Evolutionary conservation across 345 rosid species (phyloP).

Genomic region (Reutealis trisperma): DNA sequence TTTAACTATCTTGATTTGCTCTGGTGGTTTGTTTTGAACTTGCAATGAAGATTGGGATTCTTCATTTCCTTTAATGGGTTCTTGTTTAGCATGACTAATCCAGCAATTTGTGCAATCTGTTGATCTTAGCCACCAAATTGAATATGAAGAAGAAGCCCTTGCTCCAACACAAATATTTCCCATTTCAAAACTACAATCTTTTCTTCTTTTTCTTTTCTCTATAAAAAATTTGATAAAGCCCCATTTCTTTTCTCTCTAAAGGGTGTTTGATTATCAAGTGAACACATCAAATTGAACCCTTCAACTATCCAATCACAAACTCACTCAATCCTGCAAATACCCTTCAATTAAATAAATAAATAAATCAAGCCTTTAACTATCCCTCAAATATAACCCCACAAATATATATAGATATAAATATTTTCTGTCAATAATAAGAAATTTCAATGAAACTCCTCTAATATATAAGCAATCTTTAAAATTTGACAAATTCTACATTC

Average conservation of each 20-base stretch:
- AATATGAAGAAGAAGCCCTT: constrained; percentile 29
- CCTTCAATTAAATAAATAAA: background rate
- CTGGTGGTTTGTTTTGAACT: constrained; percentile 34
- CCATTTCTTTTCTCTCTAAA: constrained; percentile 13
- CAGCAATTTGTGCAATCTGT: constrained; percentile 20
- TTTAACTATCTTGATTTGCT: constrained; percentile 44
- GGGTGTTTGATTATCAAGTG: constrained; percentile 9
- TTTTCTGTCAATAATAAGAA: background rate
- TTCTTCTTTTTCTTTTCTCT: constrained; percentile 2
- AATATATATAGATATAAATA: background rate
- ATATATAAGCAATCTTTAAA: background rate
- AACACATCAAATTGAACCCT: background rate
- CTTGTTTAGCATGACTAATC: constrained; percentile 6
- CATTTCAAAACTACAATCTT: constrained; percentile 39
- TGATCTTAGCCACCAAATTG: constrained; percentile 34
- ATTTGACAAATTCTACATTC: constrained; percentile 26
- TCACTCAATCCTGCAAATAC: background rate
- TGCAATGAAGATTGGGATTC: constrained; percentile 24
- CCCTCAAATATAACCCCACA: background rate
- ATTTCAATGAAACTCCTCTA: constrained; percentile 4
- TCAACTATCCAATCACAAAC: background rate
- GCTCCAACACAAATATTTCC: constrained; percentile 73
- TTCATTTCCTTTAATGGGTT: constrained; percentile 4
- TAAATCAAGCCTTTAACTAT: no score
- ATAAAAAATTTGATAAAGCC: background rate